phyloP scores from a whole-genome alignment of 768 basidiomycete genomes.

The Panus rudis region DNA sequence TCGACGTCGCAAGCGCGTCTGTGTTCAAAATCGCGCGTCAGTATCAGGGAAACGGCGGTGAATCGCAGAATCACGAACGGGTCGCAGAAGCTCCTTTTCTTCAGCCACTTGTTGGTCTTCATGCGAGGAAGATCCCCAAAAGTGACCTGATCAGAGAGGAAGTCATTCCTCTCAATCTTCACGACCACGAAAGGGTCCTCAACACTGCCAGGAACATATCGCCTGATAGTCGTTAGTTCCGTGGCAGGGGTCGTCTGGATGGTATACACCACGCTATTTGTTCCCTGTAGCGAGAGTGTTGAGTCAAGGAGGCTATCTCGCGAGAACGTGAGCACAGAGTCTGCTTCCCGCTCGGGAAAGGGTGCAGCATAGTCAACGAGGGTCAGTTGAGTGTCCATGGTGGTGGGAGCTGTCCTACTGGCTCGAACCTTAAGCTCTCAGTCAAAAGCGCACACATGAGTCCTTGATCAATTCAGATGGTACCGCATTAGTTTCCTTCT shows the following conservation, averaged over 20 bases:
- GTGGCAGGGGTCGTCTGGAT: conserved; percentile 1
- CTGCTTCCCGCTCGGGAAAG: conserved; percentile 5
- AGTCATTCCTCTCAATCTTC: conserved; percentile 2
- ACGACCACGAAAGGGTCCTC: neutral
- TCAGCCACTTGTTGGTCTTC: conserved; percentile 3
- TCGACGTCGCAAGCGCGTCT: neutral
- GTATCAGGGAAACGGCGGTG: no score
- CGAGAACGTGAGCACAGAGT: conserved; percentile 1
- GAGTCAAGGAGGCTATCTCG: conserved; percentile 5
- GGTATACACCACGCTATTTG: neutral
- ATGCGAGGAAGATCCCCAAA: neutral
- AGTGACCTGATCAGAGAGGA: conserved; percentile 2
- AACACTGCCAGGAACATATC: neutral
- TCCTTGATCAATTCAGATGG: no score
- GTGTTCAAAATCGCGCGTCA: no score
- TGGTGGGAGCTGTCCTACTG: no score
- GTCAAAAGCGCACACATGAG: no score
- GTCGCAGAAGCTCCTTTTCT: conserved; percentile 1
- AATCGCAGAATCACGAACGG: no score
- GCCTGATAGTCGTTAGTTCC: neutral
- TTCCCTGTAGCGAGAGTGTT: neutral
- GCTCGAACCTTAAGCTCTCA: no score
- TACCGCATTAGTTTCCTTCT: no score
- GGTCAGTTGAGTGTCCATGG: conserved; percentile 4
- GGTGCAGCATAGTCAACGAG: conserved; percentile 1